Evolutionary conservation across 2,329 filamentous ascomycete genomes (phyloP).

Genomic region (Endocalyx cinctus): DNA sequence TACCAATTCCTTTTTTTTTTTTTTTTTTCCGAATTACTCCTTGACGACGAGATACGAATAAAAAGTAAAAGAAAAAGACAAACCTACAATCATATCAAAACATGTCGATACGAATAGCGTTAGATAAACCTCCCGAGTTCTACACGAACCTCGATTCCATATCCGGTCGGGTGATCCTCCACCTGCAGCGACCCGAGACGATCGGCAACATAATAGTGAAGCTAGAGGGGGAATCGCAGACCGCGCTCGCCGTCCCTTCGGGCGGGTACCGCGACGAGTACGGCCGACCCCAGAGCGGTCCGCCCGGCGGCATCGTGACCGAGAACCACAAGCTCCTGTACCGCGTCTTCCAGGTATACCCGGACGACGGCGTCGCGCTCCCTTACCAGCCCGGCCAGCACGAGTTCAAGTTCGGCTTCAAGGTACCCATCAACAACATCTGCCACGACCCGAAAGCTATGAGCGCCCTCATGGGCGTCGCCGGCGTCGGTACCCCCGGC

Average conservation of each 20-base stretch:
- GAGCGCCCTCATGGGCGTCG: conserved; percentile 48
- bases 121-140: conserved; percentile 64
- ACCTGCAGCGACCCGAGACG: conserved; percentile 61
- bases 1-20: too few species aligned
- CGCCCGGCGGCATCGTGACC: conserved; percentile 39
- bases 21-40: too few species aligned
- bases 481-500: conserved; percentile 40
- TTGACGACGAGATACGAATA: too few species aligned
- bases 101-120: conserved; percentile 64
- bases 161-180: conserved; percentile 54
- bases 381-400: conserved; percentile 60
- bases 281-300: conserved; percentile 26
- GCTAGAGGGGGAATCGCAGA: conserved; percentile 74
- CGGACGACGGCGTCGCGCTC: conserved; percentile 44
- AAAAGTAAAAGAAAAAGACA: too few species aligned
- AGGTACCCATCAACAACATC: conserved; percentile 71
- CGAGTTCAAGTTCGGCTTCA: conserved; percentile 74
- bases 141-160: conserved; percentile 78
- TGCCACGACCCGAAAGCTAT: conserved; percentile 54
- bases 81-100: too few species aligned
- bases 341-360: conserved; percentile 68
- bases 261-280: conserved; percentile 38
- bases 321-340: conserved; percentile 74
- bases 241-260: conserved; percentile 52
- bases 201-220: conserved; percentile 75